These are phyloP conservation scores for Mortierella hygrophila DNA, from an alignment of 192 early-diverging fungal species.

Conservation along the genomic window DNA sequence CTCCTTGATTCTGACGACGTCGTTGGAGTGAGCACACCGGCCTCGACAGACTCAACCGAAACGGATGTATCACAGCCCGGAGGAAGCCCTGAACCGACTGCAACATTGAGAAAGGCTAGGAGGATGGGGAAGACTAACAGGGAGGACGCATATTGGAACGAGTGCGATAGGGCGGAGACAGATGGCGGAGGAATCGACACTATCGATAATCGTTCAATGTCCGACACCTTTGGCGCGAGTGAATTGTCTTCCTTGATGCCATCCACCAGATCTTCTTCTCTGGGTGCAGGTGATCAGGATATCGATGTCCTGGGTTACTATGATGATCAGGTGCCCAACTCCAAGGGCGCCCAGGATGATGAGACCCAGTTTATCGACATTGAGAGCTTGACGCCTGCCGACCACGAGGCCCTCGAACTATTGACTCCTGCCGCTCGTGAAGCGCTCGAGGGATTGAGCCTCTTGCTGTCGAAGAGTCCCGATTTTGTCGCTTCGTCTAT, in stretches of 20 bases:
- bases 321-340: no score
- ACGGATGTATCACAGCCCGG: neutral
- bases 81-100: neutral
- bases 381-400: neutral
- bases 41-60: neutral
- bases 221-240: neutral
- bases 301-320: neutral
- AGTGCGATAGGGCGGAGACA: neutral
- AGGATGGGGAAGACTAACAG: neutral
- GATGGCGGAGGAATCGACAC: neutral
- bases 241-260: neutral
- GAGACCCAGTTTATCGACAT: neutral
- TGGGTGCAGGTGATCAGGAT: slow-evolving; percentile 7
- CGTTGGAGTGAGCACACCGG: neutral
- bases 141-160: neutral
- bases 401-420: neutral
- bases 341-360: no score
- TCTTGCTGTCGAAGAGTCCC: neutral
- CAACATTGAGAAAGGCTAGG: neutral
- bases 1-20: neutral
- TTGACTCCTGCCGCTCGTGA: neutral
- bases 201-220: neutral
- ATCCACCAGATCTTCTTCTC: neutral
- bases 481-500: neutral
- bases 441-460: neutral